Conservation (phyloP, 768 basidiomycete species). For the Phylloporus rhodoxanthus region DNA sequence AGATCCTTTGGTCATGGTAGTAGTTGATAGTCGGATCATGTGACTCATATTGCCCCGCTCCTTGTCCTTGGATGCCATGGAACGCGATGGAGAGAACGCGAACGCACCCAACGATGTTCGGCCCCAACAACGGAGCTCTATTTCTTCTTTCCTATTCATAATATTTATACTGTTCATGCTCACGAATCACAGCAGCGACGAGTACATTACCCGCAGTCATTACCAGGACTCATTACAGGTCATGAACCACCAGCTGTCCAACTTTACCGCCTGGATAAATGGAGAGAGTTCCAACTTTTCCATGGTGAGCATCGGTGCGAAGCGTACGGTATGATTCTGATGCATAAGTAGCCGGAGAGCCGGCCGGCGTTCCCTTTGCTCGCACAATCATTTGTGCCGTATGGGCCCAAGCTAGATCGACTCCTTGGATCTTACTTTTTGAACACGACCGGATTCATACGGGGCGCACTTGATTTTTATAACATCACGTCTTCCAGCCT, state of each 20-base stretch:
- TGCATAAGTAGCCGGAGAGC: conserved; percentile 39
- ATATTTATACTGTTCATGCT: conserved; percentile 73
- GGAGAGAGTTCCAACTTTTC: conserved; percentile 61
- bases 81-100: conserved; percentile 24
- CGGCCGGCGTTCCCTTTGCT: conserved; percentile 42
- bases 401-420: conserved; percentile 42
- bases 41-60: conserved; percentile 10
- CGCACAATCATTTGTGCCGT: conserved; percentile 43
- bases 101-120: conserved; percentile 8
- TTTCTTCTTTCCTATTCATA: conserved; percentile 71
- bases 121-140: conserved; percentile 45
- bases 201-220: conserved; percentile 55
- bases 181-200: conserved; percentile 68
- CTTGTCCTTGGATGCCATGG: conserved; percentile 21
- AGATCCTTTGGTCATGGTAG: conserved; percentile 17
- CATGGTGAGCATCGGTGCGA: conserved; percentile 40
- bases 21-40: conserved; percentile 15
- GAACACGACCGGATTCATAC: conserved; percentile 77
- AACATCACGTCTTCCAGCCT: conserved; percentile 56
- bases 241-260: conserved; percentile 56
- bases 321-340: conserved; percentile 2
- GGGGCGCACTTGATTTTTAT: conserved; percentile 52
- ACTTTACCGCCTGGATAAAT: conserved; percentile 72
- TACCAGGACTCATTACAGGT: conserved; percentile 60
- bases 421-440: conserved; percentile 53